Evolutionary conservation across 306 rosid genomes (phyloP), one percentile per base, ranked within the genome.

Genomic region (Quercus glauca): DNA sequence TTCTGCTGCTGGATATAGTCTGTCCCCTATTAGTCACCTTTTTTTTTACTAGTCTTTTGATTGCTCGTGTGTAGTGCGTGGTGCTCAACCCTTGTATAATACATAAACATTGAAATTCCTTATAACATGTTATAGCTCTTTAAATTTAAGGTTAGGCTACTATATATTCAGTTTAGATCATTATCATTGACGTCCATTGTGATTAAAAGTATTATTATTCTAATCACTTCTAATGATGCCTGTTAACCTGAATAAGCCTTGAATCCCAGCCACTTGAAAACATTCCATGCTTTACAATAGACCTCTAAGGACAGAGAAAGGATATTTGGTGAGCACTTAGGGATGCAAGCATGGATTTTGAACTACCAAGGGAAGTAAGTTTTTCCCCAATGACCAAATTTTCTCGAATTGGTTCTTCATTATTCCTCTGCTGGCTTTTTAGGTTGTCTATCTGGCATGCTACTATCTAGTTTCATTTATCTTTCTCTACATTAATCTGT

Each of bases 291-390:
- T 93, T 95, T 74, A 86, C 88, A 33, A 88, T 98, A 84, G 99
- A 95, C 80, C 89, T 90, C 82, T 91, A 98, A 14, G 63, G 86
- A 71, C 88, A 92, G 78, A 59, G 93, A 63, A 95, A 91, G 86
- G 99, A 95, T 81, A 80, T 90, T 78, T 76, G 85, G 67, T 88
- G 92, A 75, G 79, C 90, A 63, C 83, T 95, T 28, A 93, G 85
- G 73, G 97, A 93, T 79, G 98, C 96, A 77, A 93, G 81, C 88
- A 91, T 88, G 89, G 99, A 95, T 82, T 95, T 96, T 72, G 97
- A 93, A n/a, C 87, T 95, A 63, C 92, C 94, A 70, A 88, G 78
- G 83, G 90, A 35, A 87, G 98, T 95, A 88, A 61, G 91, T 58
- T 41, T 25, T 28, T 70, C 76, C 21, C 29, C 55, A n/a, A 28